Percentiles rank a stretch among this genome's conserved stretches.
phyloP scores from a whole-genome alignment of 306 rosid genomes.

The Argentina anserina region DNA sequence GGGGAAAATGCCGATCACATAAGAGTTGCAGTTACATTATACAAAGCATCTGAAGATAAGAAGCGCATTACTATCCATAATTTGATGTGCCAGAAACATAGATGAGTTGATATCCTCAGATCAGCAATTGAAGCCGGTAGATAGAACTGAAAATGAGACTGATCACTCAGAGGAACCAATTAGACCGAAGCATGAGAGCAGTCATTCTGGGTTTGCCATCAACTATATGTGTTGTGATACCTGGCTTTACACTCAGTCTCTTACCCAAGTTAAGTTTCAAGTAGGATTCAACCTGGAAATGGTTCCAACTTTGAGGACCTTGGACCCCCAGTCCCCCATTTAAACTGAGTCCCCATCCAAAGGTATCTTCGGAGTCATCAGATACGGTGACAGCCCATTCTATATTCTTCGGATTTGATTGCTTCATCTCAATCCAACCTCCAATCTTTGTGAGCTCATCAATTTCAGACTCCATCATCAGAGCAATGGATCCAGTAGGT shows the following conservation, averaged over 20 bases:
- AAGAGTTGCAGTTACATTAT: neutral
- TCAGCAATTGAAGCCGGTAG: too few relatives aligned
- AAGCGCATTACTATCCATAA: neutral
- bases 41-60: neutral
- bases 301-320: conserved; percentile 38
- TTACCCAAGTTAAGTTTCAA: conserved; percentile 56
- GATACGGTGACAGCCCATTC: conserved; percentile 61
- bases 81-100: neutral
- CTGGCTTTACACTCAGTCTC: conserved; percentile 72
- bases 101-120: too few relatives aligned
- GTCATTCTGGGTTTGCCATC: conserved; percentile 49
- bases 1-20: neutral
- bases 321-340: conserved; percentile 42
- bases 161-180: conserved; percentile 60
- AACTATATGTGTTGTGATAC: conserved; percentile 50
- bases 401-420: conserved; percentile 37
- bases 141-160: neutral
- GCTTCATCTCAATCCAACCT: conserved; percentile 80
- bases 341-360: conserved; percentile 78
- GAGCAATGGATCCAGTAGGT: conserved; percentile 52
- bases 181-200: conserved; percentile 68
- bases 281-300: conserved; percentile 70
- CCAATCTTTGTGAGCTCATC: conserved; percentile 61
- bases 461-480: conserved; percentile 57
- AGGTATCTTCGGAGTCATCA: conserved; percentile 65